Conservation (phyloP, 805 yeast species). For the Starmerella vitae region DNA sequence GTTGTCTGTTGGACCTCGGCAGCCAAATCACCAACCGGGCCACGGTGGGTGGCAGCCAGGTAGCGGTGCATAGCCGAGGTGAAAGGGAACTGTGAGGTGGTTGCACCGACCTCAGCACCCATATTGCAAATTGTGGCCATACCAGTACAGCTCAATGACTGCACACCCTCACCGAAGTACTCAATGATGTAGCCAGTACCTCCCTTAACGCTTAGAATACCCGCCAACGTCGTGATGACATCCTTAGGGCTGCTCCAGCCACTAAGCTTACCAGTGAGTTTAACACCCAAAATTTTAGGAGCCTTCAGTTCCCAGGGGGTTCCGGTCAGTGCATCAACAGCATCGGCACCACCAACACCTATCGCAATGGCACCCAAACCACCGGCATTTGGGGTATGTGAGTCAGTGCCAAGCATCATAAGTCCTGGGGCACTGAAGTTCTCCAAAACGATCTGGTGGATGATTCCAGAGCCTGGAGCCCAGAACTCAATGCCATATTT, state of each 20-base stretch:
- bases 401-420: constrained; percentile 95
- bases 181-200: constrained; percentile 96
- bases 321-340: constrained; percentile 93
- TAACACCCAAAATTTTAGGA: constrained; percentile 87
- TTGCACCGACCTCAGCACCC: constrained; percentile 99
- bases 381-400: constrained; percentile 98
- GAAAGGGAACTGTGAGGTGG: constrained; percentile 95
- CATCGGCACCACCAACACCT: constrained; percentile 99
- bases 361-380: constrained; percentile 97
- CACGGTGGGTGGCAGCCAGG: constrained; percentile 72
- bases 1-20: constrained; percentile 41
- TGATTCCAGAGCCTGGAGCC: constrained; percentile 99
- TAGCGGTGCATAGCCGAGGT: constrained; percentile 67
- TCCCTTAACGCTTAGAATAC: constrained; percentile 86
- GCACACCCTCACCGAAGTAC: constrained; percentile 92
- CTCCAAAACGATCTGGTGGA: constrained; percentile 94
- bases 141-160: constrained; percentile 85
- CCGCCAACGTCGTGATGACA: constrained; percentile 85
- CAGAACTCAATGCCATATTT: constrained; percentile 96
- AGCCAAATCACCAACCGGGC: constrained; percentile 70
- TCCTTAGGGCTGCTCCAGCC: constrained; percentile 99
- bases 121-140: constrained; percentile 99
- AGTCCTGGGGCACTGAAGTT: constrained; percentile 95
- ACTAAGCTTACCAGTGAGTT: constrained; percentile 71
- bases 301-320: constrained; percentile 99